Evolutionary conservation across 352 stramenopile species (phyloP).

Genomic region (Pythium coloratum): DNA sequence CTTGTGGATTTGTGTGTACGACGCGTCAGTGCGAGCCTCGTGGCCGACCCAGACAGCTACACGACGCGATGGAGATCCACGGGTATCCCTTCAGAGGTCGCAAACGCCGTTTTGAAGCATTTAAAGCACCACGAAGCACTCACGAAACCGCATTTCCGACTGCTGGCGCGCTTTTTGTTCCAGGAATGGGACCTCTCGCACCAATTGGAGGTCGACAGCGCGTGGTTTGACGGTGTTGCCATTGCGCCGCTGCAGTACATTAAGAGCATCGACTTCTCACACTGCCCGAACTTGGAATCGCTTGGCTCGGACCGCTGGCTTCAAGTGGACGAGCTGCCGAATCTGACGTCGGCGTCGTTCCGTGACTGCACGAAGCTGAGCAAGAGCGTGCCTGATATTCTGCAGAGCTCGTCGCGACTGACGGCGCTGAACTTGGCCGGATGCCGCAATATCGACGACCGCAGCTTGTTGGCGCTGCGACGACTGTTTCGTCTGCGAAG

Average conservation of each 20-base stretch:
- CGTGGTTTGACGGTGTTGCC: conserved; percentile 67
- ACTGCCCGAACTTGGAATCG: conserved; percentile 52
- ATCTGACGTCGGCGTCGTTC: conserved; percentile 52
- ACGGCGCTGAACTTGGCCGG: conserved; percentile 56
- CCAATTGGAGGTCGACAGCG: conserved; percentile 50
- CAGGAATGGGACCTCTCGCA: conserved; percentile 60
- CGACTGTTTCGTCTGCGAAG: conserved; percentile 38
- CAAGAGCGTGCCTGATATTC: conserved; percentile 45
- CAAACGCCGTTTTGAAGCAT: conserved; percentile 46
- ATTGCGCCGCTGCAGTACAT: conserved; percentile 45
- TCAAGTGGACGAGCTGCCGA: conserved; percentile 51
- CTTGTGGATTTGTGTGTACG: conserved; percentile 63
- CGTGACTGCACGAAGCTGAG: conserved; percentile 45
- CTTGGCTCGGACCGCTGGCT: conserved; percentile 41
- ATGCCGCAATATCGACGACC: conserved; percentile 62
- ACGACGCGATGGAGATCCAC: conserved; percentile 23
- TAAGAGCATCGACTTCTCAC: conserved; percentile 55
- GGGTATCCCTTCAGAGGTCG: conserved; percentile 36
- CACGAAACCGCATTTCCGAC: conserved; percentile 55
- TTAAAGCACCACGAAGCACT: conserved; percentile 56
- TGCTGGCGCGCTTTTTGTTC: conserved; percentile 47
- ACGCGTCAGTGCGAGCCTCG: conserved; percentile 43
- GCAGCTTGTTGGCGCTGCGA: conserved; percentile 43
- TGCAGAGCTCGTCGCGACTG: conserved; percentile 61
- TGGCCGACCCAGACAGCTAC: conserved; percentile 38